Percentiles rank a stretch among this genome's conserved stretches.
phyloP scores from a whole-genome alignment of 805 yeast genomes.

The Priceomyces medius region DNA sequence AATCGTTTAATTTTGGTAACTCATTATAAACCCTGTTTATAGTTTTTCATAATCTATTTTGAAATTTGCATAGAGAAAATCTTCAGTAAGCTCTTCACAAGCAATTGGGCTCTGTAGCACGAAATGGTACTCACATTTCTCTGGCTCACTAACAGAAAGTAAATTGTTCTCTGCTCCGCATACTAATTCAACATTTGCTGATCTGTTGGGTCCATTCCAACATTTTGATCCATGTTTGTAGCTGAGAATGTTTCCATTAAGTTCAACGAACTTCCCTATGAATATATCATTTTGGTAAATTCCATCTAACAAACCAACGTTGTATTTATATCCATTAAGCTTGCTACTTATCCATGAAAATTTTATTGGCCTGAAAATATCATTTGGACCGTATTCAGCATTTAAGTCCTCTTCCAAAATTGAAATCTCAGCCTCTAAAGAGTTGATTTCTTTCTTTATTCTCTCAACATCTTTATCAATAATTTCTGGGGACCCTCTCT shows the following conservation, averaged over 20 bases:
- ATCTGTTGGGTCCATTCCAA: slow-evolving; percentile 92
- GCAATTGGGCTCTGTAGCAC: slow-evolving; percentile 47
- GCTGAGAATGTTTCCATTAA: slow-evolving; percentile 29
- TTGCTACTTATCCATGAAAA: slow-evolving; percentile 46
- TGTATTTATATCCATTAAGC: slow-evolving; percentile 73
- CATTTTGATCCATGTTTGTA: slow-evolving; percentile 73
- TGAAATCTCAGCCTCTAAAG: slow-evolving; percentile 13
- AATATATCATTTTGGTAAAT: slow-evolving; percentile 54
- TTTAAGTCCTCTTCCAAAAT: slow-evolving; percentile 21
- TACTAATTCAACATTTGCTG: slow-evolving; percentile 57
- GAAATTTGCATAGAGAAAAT: slow-evolving; percentile 24
- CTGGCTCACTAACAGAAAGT: slow-evolving; percentile 78
- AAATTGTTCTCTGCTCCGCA: slow-evolving; percentile 65
- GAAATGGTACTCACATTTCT: slow-evolving; percentile 77
- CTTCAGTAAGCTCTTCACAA: slow-evolving; percentile 35
- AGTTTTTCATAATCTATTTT: slow-evolving; percentile 24
- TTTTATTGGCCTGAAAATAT: slow-evolving; percentile 58
- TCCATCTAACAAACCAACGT: slow-evolving; percentile 55
- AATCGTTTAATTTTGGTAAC: background rate
- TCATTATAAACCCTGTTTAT: slow-evolving; percentile 7
- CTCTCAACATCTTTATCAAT: slow-evolving; percentile 12
- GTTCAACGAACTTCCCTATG: slow-evolving; percentile 47
- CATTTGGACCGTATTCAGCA: slow-evolving; percentile 56
- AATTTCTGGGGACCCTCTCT: background rate
- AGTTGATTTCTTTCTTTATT: slow-evolving; percentile 15